Conservation (phyloP, 164 flowering plant species). For the Aristolochia contorta region DNA sequence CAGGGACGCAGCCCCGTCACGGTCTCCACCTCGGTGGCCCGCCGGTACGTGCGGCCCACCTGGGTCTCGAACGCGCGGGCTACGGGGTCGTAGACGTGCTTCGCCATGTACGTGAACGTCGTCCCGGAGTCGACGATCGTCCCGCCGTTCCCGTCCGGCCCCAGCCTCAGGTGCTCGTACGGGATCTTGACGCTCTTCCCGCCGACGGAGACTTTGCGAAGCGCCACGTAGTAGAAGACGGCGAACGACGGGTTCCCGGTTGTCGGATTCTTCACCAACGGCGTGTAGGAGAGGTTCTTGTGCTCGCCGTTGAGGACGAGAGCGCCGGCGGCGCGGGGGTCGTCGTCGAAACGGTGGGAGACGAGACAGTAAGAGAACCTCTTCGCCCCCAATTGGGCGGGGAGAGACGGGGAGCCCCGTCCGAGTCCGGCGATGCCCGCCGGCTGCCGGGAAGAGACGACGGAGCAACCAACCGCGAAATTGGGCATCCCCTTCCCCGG, state of each 20-base stretch:
- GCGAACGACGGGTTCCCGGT: constrained; percentile 20
- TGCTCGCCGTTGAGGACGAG: constrained; percentile 29
- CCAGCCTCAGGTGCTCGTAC: constrained; percentile 28
- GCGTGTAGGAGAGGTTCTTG: constrained; percentile 42
- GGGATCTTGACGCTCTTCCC: constrained; percentile 43
- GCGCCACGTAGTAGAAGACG: constrained; percentile 50
- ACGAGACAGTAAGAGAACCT: constrained; percentile 54
- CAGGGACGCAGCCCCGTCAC: constrained; percentile 50
- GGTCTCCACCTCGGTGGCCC: constrained; percentile 30
- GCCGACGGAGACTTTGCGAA: constrained; percentile 52
- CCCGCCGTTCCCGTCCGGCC: constrained; percentile 60
- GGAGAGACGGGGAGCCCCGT: constrained; percentile 42
- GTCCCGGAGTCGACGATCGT: constrained; percentile 70
- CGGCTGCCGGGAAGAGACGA: constrained; percentile 37
- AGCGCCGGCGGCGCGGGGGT: constrained; percentile 24
- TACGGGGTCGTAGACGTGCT: constrained; percentile 30
- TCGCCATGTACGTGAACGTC: constrained; percentile 70
- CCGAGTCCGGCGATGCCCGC: constrained; percentile 62
- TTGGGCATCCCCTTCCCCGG: constrained; percentile 13
- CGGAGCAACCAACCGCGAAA: constrained; percentile 51
- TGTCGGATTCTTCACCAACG: constrained; percentile 40
- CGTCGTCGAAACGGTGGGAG: constrained; percentile 59
- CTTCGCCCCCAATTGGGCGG: constrained; percentile 35
- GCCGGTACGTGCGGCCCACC: constrained; percentile 19
- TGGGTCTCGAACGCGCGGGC: constrained; percentile 43